These are phyloP conservation scores for Xanthoparmelia taractica DNA, from an alignment of 495 filamentous ascomycete genomes.

Conservation along the genomic window DNA sequence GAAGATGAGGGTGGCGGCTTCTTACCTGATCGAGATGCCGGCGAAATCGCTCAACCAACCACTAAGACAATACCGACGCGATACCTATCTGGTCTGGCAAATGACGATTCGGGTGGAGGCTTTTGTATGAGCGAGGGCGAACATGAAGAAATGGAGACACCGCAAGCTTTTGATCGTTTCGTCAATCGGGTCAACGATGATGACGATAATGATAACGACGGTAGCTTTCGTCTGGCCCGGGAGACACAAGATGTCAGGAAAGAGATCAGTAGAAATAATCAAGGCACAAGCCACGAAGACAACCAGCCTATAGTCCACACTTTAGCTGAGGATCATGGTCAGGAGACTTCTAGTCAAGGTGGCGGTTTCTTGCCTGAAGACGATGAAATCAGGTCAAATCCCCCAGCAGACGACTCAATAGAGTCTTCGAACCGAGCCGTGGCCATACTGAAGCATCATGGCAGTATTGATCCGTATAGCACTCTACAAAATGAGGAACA, in stretches of 20 bases:
- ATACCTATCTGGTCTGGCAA: neutral
- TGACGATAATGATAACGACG: neutral
- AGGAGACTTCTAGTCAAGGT: neutral
- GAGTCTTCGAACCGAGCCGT: neutral
- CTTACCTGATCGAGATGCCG: constrained; percentile 16
- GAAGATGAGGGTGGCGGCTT: constrained; percentile 21
- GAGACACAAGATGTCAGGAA: constrained; percentile 10
- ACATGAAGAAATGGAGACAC: neutral
- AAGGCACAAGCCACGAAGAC: neutral
- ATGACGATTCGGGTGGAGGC: constrained; percentile 2
- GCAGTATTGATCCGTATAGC: neutral
- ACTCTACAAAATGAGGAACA: neutral
- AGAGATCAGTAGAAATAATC: neutral
- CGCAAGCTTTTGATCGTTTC: neutral
- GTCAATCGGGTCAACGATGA: constrained; percentile 12
- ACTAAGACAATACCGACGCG: neutral
- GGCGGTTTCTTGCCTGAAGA: neutral
- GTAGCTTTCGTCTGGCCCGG: constrained; percentile 14
- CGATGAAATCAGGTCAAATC: neutral
- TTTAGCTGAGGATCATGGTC: neutral
- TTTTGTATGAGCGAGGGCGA: neutral
- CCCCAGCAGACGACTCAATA: neutral
- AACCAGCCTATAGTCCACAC: neutral
- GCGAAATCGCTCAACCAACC: constrained; percentile 19
- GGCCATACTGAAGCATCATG: neutral